Evolutionary conservation across 257 asterid species (phyloP).

Genomic region (Nicotiana obtusifolia): DNA sequence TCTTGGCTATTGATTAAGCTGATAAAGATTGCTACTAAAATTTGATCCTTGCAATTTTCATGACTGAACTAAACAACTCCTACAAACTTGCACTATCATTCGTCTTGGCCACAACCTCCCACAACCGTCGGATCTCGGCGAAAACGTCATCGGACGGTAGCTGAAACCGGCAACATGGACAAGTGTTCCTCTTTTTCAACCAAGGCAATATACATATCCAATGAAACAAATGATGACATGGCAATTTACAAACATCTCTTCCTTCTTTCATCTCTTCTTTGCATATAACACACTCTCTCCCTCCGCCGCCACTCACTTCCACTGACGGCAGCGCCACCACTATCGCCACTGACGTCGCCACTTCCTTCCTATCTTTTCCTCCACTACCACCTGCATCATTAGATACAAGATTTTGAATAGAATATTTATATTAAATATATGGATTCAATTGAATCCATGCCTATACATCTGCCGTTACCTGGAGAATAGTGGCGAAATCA

Average conservation of each 20-base stretch:
- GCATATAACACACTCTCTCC: conserved; percentile 64
- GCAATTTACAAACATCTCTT: conserved; percentile 80
- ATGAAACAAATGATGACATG: conserved; percentile 79
- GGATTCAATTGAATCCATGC: no score
- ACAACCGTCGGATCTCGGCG: conserved; percentile 66
- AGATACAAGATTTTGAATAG: no score
- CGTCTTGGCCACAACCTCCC: conserved; percentile 44
- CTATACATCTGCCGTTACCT: no score
- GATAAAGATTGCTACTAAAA: not conserved
- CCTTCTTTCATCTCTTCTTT: conserved; percentile 70
- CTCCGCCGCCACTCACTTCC: conserved; percentile 31
- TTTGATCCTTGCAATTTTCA: not conserved
- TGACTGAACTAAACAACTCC: not conserved
- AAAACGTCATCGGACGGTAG: conserved; percentile 73
- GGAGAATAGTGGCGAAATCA: no score
- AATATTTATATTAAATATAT: no score
- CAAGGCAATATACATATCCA: conserved; percentile 76
- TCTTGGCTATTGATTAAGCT: not conserved
- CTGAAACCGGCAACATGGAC: conserved; percentile 84
- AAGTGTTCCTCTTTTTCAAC: conserved; percentile 63
- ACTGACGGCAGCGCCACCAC: conserved; percentile 70
- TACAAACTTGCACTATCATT: conserved; percentile 14
- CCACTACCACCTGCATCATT: not conserved
- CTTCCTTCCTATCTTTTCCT: conserved; percentile 28
- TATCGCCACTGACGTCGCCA: conserved; percentile 50